Evolutionary conservation across 2,329 filamentous ascomycete genomes (phyloP).

Genomic region (Aspergillus sp.): DNA sequence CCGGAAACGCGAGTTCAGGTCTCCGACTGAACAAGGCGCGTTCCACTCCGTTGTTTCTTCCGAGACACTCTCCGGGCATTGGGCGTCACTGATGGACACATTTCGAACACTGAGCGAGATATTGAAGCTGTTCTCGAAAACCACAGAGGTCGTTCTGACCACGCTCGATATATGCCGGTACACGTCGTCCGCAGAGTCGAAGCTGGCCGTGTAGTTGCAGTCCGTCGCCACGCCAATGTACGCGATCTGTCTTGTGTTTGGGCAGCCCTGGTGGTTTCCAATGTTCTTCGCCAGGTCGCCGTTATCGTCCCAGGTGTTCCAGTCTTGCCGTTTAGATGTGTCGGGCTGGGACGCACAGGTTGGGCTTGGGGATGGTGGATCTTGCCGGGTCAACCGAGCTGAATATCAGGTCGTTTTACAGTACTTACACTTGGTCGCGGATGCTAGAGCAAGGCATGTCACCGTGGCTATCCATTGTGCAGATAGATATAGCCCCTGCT

Average conservation of each 20-base stretch:
- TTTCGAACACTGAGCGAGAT: slow-evolving; percentile 82
- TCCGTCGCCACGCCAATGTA: slow-evolving; percentile 83
- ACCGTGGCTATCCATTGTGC: no score
- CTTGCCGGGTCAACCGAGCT: no score
- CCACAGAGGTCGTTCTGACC: slow-evolving; percentile 72
- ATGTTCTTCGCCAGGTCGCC: slow-evolving; percentile 61
- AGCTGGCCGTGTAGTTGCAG: slow-evolving; percentile 69
- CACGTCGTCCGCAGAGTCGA: slow-evolving; percentile 48
- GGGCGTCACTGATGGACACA: slow-evolving; percentile 61
- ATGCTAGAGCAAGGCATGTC: no score
- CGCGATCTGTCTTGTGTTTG: slow-evolving; percentile 73
- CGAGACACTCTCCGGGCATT: slow-evolving; percentile 60
- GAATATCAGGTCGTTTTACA: no score
- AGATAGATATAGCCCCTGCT: no score
- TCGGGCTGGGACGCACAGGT: no score
- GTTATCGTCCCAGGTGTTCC: no score
- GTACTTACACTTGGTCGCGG: no score
- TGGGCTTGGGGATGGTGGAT: no score
- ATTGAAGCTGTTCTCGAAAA: slow-evolving; percentile 85
- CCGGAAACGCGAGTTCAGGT: slow-evolving; percentile 37
- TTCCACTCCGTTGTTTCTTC: slow-evolving; percentile 33
- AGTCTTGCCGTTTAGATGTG: no score
- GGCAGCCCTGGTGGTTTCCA: slow-evolving; percentile 68
- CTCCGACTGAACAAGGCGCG: slow-evolving; percentile 7
- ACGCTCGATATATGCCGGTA: slow-evolving; percentile 38